Base-by-base conservation (phyloP, 2,329 filamentous ascomycete genomes). In the Bipolaris oryzae region DNA sequence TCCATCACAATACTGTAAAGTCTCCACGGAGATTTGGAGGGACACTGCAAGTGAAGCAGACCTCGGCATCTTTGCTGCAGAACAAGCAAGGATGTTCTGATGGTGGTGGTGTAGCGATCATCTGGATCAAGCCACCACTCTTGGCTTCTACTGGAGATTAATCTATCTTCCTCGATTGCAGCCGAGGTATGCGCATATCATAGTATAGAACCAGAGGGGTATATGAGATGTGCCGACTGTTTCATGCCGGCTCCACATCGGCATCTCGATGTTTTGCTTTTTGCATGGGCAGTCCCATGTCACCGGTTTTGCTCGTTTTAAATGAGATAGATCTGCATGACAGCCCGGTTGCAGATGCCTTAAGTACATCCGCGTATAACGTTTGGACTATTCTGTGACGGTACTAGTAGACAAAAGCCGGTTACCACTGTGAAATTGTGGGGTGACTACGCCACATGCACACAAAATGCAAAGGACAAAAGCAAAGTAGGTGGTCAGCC, bases 31-130 rank as follows among this genome's bases (percentile, higher is more conserved):
- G 31, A 43, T 28, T 44, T 28, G 31, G 21, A 16, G 31, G 15
- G 9, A 16, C 20, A 18, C 33, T 28, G 39, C 31, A 39, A 20
- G 16, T 44, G 18, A 34, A 43, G 28, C 16, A 31, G 39, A 51
- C 49, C 49, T 51, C 49, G 49, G 49, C 39, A 51, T 35, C 20
- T 51, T 25, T 47, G 49, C 33, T 31, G 18, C 49, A 44, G n/a
- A 20, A n/a, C 23, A 20, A 31, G 37, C 49, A 51, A 51, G 49
- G 49, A 21, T 51, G 49, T 23, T 28, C 7, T 28, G 25, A 38
- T 41, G 11, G 13, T 41, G 47, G 41, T 44, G 31, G 49, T 51
- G 39, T 37, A 25, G 28, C 11, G 39, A 44, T 44, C 49, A 51
- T 51, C 39, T 43, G 49, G 39, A 35, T 20, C n/a, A 44, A 51